These are phyloP conservation scores for Boletales sp. DNA, from an alignment of 768 basidiomycete species.

Conservation along the genomic window DNA sequence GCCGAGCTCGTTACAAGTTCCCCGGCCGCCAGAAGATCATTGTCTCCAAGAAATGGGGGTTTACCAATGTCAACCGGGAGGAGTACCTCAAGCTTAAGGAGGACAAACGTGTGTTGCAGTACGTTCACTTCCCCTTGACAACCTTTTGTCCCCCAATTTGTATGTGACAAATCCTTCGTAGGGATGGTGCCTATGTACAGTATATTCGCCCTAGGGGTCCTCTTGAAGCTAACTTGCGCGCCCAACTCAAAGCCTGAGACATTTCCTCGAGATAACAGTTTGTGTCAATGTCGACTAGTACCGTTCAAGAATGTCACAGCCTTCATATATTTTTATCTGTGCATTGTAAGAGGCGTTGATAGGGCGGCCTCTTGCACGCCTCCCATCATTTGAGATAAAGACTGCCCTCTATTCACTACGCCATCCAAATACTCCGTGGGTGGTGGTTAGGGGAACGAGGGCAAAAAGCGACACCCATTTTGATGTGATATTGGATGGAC, in stretches of 20 bases:
- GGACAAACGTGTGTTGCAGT: slow-evolving; percentile 88
- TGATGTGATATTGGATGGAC: slow-evolving; percentile 2
- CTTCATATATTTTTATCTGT: slow-evolving; percentile 10
- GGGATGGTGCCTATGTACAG: slow-evolving; percentile 92
- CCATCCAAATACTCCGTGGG: slow-evolving; percentile 47
- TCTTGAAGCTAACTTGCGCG: slow-evolving; percentile 80
- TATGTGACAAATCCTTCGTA: slow-evolving; percentile 2
- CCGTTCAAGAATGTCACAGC: slow-evolving; percentile 16
- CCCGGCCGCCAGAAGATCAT: slow-evolving; percentile 98
- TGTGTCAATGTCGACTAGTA: slow-evolving; percentile 14
- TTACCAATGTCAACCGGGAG: slow-evolving; percentile 89
- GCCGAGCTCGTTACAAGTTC: slow-evolving; percentile 99
- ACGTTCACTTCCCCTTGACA: slow-evolving; percentile 33
- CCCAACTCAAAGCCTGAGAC: slow-evolving; percentile 69
- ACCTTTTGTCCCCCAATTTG: not conserved
- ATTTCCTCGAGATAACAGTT: slow-evolving; percentile 4
- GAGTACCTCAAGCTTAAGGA: slow-evolving; percentile 88
- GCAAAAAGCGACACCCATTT: slow-evolving; percentile 51
- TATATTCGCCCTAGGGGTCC: slow-evolving; percentile 88
- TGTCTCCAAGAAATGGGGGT: slow-evolving; percentile 97
- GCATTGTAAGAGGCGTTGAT: slow-evolving; percentile 5
- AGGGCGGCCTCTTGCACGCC: not conserved
- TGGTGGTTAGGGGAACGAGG: slow-evolving; percentile 82
- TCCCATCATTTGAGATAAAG: not conserved
- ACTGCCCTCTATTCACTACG: slow-evolving; percentile 74